Evolutionary conservation across 345 rosid species (phyloP).

Genomic region (Citrus trifoliata): DNA sequence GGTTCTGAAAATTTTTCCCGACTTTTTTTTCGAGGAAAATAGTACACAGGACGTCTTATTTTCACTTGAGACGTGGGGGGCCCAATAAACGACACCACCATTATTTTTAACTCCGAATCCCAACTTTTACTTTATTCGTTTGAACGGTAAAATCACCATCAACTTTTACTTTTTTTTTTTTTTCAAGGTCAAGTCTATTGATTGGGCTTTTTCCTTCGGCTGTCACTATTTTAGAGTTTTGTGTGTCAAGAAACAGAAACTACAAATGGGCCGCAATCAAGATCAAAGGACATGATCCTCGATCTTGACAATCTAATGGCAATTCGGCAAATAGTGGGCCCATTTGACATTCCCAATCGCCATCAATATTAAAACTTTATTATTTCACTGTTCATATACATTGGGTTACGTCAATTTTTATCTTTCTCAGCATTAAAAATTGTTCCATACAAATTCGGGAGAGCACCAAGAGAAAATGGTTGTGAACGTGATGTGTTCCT

Average conservation of each 20-base stretch:
- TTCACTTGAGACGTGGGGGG: not conserved
- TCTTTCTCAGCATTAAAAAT: not conserved
- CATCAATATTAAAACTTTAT: no score
- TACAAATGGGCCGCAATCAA: not conserved
- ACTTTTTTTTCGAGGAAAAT: not conserved
- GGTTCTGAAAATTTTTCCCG: not conserved
- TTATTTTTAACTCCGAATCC: not conserved
- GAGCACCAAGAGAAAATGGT: constrained; percentile 9
- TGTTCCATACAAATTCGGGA: not conserved
- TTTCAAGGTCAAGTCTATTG: not conserved
- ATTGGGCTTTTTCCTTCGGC: not conserved
- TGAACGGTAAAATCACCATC: not conserved
- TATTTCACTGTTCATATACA: not conserved
- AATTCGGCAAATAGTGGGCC: not conserved
- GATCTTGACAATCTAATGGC: not conserved
- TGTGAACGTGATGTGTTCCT: not conserved
- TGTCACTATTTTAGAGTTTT: no score
- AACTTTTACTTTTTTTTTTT: not conserved
- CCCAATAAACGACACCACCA: not conserved
- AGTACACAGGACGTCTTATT: not conserved
- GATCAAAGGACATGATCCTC: not conserved
- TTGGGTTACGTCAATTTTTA: not conserved
- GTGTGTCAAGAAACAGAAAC: not conserved
- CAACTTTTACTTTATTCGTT: not conserved
- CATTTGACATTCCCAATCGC: not conserved